A percentile compares a stretch with the other conserved stretches of the same genome.
Conservation (phyloP, 1,139 yeast genomes). For the Hyphopichia burtonii region DNA sequence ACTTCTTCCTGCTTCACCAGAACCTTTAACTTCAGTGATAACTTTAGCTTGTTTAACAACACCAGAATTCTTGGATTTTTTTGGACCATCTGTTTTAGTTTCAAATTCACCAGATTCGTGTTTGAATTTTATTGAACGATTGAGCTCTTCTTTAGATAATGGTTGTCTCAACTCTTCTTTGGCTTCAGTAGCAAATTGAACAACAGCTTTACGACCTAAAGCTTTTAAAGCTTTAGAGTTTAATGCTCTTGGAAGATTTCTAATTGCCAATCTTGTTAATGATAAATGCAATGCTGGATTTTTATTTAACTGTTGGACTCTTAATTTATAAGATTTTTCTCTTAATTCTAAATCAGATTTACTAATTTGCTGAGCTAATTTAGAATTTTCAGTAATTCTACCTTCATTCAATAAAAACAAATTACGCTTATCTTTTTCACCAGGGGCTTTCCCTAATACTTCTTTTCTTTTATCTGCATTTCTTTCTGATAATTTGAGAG, state of each 20-base stretch:
- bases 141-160: constrained; percentile 82
- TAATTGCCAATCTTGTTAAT: constrained; percentile 86
- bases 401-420: constrained; percentile 90
- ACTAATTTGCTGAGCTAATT: constrained; percentile 67
- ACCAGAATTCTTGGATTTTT: constrained; percentile 75
- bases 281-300: constrained; percentile 91
- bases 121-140: constrained; percentile 71
- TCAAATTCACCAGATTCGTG: constrained; percentile 34
- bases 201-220: constrained; percentile 91
- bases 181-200: constrained; percentile 92
- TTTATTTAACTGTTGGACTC: constrained; percentile 87
- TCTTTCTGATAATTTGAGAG: constrained; percentile 69
- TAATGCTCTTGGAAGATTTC: constrained; percentile 93
- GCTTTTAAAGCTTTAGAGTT: constrained; percentile 85
- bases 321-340: constrained; percentile 79
- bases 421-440: constrained; percentile 80
- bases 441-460: constrained; percentile 75
- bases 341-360: constrained; percentile 81
- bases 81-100: constrained; percentile 37
- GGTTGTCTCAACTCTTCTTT: constrained; percentile 75
- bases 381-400: constrained; percentile 77
- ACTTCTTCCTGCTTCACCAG: constrained; percentile 85
- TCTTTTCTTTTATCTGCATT: constrained; percentile 74
- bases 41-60: constrained; percentile 92
- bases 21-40: constrained; percentile 85